Base-by-base conservation (phyloP, 2,329 filamentous ascomycete genomes). In the Xylaria sp. region DNA sequence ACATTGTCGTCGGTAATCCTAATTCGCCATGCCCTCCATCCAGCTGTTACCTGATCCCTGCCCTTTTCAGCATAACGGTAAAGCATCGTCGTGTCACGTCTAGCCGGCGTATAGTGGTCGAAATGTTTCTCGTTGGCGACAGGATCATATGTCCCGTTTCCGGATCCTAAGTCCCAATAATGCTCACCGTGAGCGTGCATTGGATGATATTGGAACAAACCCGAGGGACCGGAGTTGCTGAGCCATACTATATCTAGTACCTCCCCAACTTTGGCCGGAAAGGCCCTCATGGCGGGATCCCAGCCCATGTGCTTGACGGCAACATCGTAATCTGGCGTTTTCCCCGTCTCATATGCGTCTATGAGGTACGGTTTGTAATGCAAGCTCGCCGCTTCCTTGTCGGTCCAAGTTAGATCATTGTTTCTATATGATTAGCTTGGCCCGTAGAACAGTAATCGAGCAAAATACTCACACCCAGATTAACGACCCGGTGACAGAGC, bases 21-120 rank as follows among this genome's bases (percentile, higher is more conserved):
- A 0, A 90, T 77, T 10, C 89, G 80, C 89, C 88, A 91, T 0
- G 83, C 88, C 23, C 88, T 80, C 89, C 89, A 91, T 0, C 88
- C 87, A 0, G 82, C 80, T 1, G 81, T 82, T 5, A 80, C 75
- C 3, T 82, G 78, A 0, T 82, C 75, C 1, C 70, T 71, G 0
- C 82, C 83, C 27, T 80, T 81, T 3, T 78, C 71, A 0, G 76
- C 77, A 70, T 90, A 91, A 1, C 85, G 78, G 70, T 88, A 88
- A 3, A 91, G 78, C 70, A 88, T 83, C 1, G 86, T 88, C 0
- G 84, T 85, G 74, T 85, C 84, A 16, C 84, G 74, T 63, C 73
- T 74, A 9, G 82, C 79, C 0, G 83, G 82, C 21, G 70, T 75
- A 68, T 80, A 81, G 9, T 79, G 77, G 57, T 70, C 64, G 35